Evolutionary conservation across 192 early-diverging fungal species (phyloP), one percentile per base, ranked within the genome.

Genomic region (Thamnidium elegans): DNA sequence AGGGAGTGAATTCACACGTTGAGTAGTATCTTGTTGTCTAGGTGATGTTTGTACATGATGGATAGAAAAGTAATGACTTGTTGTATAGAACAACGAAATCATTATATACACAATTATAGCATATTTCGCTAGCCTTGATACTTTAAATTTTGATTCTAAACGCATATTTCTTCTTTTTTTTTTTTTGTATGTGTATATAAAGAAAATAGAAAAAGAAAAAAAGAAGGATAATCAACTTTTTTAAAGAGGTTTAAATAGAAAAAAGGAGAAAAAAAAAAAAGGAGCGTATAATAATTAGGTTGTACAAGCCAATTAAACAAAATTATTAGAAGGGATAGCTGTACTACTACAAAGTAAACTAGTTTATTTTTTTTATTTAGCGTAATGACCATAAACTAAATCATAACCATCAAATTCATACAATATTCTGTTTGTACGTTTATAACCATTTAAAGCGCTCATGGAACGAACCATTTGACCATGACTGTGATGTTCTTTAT

Each of bases 401-500:
- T 90, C 86, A 70, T 90, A 93, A 34, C 86, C 84, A 54, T 89
- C 87, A 80, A 93, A 90, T 65, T 90, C 88, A 72, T 90, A 91
- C 42, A 93, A 69, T 32, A 92, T 90, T 36, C 84, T 77, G 65
- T 93, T 88, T 1, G 80, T 78, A 7, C 81, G 74, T 62, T 73
- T 79, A 69, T 87, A 93, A 4, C 87, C 88, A 8, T 74, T 60
- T 34, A 93, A 66, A 10, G 77, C 70, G 3, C 77, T 81, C 69
- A 81, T 69, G 26, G 79, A 74, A 23, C 70, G 66, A 19, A 81
- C 51, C 71, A 81, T 68, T 30, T 55, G 45, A 15, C 17, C 39
- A 20, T 69, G 56, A 8, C 5, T 51, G n/a, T 75, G 55, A 46
- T 19, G 54, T 13, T 44, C 21, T 43, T 32, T 42, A 10, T 68